phyloP scores from a whole-genome alignment of 83 land plant genomes.

The Picea abies region DNA sequence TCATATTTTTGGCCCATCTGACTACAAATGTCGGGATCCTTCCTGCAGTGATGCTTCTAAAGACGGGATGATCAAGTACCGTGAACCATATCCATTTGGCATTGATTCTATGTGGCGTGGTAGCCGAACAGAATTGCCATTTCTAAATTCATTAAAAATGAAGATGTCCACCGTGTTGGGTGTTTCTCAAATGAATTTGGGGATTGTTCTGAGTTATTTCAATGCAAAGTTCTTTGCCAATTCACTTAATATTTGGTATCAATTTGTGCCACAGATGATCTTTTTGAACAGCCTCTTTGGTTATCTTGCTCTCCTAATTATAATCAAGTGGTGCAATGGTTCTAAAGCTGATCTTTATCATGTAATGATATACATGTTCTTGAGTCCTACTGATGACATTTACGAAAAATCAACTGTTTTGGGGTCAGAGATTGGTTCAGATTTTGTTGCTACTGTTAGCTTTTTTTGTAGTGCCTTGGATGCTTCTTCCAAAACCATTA shows the following conservation, averaged over 20 bases:
- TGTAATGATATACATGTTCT: conserved; percentile 98
- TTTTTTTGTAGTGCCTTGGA: conserved; percentile 94
- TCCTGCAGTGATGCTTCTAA: conserved; percentile 82
- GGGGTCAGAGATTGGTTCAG: conserved; percentile 82
- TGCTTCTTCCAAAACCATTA: conserved; percentile 96
- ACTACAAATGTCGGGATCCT: conserved; percentile 81
- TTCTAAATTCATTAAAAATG: conserved; percentile 96
- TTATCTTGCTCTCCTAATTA: conserved; percentile 85
- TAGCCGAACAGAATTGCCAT: conserved; percentile 80
- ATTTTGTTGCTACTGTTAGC: conserved; percentile 75
- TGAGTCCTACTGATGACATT: conserved; percentile 90
- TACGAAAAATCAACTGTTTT: conserved; percentile 92
- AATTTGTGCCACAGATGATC: conserved; percentile 91
- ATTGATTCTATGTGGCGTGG: conserved; percentile 97
- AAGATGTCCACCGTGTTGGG: conserved; percentile 96
- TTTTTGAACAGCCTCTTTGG: conserved; percentile 89
- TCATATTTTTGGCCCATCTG: conserved; percentile 72
- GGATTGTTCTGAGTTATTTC: conserved; percentile 84
- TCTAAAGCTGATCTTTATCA: conserved; percentile 95
- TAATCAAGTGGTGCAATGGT: conserved; percentile 91
- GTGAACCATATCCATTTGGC: conserved; percentile 85
- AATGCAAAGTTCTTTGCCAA: conserved; percentile 79
- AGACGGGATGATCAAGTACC: conserved; percentile 70
- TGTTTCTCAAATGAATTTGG: conserved; percentile 94
- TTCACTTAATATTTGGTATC: conserved; percentile 77